Base-by-base conservation (phyloP, 768 basidiomycete genomes). In the Chalciporus piperatus region DNA sequence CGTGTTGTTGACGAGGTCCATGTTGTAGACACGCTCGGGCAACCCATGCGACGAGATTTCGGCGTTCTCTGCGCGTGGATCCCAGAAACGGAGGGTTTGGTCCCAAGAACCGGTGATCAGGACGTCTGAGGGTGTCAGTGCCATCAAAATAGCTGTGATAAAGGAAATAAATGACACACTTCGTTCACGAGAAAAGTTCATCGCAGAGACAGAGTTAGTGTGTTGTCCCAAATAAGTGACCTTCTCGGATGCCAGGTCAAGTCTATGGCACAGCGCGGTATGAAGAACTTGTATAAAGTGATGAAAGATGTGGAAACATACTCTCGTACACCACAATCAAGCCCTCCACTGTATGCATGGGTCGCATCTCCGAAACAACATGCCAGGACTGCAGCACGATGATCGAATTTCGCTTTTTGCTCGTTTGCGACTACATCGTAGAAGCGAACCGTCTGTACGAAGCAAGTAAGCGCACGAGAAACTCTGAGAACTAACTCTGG, bases 31-130 rank as follows among this genome's bases (percentile, higher is more conserved):
- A 16, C 95, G 85, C 67, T 91, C 89, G 0, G 94, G 92, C 1
- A 92, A 81, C 12, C 75, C 60, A 54, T 88, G 76, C 20, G 83
- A 53, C 27, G 80, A 76, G 52, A 82, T 80, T 56, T 84, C 77
- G 1, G 82, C 70, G 17, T 72, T 71, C 1, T 80, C 63, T 0
- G 84, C 76, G 32, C 89, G 81, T 0, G 87, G 82, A 62, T 98
- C 93, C 87, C 92, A 97, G 62, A 94, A 81, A 11, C 87, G 87
- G 22, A 98, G 63, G 0, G 91, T 87, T 43, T 86, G 82, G 66
- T 98, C 95, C 93, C 94, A 98, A 14, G 93, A 94, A 11, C 89
- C 92, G 0, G 92, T 87, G 41, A 98, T 78, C 22, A 98, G 74
- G 1, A 72, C 55, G 59, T 89, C 92, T 94, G 59, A 5, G 44